These are phyloP conservation scores for Phialemonium atrogriseum DNA, from an alignment of 2,329 filamentous ascomycete genomes.

Conservation along the genomic window DNA sequence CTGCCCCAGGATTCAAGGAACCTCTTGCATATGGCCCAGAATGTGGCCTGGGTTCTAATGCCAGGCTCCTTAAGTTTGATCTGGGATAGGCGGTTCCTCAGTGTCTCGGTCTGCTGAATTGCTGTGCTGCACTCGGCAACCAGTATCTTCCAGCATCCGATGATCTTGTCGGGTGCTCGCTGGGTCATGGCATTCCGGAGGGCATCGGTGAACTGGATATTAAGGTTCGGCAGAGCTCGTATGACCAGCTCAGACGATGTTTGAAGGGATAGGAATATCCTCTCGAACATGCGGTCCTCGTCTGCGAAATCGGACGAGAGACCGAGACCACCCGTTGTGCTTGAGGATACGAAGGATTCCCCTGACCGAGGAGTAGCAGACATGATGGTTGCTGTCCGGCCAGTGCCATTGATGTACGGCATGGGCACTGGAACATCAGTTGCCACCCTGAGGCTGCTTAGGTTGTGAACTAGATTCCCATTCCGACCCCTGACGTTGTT, in stretches of 20 bases:
- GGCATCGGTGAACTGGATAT: slow-evolving; percentile 55
- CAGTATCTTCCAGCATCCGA: slow-evolving; percentile 61
- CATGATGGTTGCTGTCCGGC: slow-evolving; percentile 43
- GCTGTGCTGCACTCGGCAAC: slow-evolving; percentile 64
- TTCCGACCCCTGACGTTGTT: slow-evolving; percentile 27
- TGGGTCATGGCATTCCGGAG: slow-evolving; percentile 56
- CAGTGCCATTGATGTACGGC: slow-evolving; percentile 39
- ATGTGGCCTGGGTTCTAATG: slow-evolving; percentile 53
- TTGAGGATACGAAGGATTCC: slow-evolving; percentile 64
- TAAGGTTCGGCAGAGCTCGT: slow-evolving; percentile 61
- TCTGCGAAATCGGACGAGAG: slow-evolving; percentile 56
- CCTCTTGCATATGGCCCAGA: slow-evolving; percentile 65
- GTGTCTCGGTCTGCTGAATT: slow-evolving; percentile 62
- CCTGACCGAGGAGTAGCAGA: slow-evolving; percentile 72
- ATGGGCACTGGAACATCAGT: slow-evolving; percentile 41
- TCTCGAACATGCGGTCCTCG: slow-evolving; percentile 75
- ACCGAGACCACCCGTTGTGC: slow-evolving; percentile 39
- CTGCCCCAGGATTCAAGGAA: slow-evolving; percentile 65
- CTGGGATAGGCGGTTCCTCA: slow-evolving; percentile 64
- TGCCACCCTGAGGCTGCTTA: slow-evolving; percentile 46
- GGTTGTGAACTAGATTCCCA: slow-evolving; percentile 34
- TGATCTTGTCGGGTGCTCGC: slow-evolving; percentile 48
- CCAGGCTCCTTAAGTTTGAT: slow-evolving; percentile 83
- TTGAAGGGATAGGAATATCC: slow-evolving; percentile 69
- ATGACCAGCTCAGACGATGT: slow-evolving; percentile 66